Evolutionary conservation across 2,329 filamentous ascomycete genomes (phyloP).

Genomic region (Xylaria sp.): DNA sequence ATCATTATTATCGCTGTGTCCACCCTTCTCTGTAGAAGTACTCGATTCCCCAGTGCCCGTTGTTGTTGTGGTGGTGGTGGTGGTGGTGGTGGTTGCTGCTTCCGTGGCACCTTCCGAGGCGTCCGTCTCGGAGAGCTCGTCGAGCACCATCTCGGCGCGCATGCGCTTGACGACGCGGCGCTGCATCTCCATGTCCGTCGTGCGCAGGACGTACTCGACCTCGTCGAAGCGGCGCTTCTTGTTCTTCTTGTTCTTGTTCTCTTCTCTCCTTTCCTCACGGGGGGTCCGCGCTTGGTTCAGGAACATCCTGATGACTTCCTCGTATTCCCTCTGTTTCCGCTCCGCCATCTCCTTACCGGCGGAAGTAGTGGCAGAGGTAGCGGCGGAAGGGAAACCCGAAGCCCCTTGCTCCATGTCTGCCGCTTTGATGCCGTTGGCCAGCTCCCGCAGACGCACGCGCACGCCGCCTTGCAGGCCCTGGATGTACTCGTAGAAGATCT

Average conservation of each 20-base stretch:
- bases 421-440: slow-evolving; percentile 70
- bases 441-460: slow-evolving; percentile 74
- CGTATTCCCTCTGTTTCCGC: slow-evolving; percentile 66
- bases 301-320: slow-evolving; percentile 65
- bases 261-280: slow-evolving; percentile 51
- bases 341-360: slow-evolving; percentile 55
- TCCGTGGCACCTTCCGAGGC: slow-evolving; percentile 51
- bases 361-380: slow-evolving; percentile 29
- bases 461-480: slow-evolving; percentile 80
- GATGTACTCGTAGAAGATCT: slow-evolving; percentile 80
- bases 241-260: too few relatives aligned
- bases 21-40: slow-evolving; percentile 42
- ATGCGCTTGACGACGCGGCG: slow-evolving; percentile 70
- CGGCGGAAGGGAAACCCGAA: slow-evolving; percentile 55
- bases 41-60: slow-evolving; percentile 19
- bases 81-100: slow-evolving; percentile 35
- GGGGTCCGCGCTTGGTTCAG: slow-evolving; percentile 49
- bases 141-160: slow-evolving; percentile 68
- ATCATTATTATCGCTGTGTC: slow-evolving; percentile 46
- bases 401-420: slow-evolving; percentile 64
- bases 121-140: slow-evolving; percentile 64
- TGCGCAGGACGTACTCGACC: slow-evolving; percentile 61
- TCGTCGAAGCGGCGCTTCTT: slow-evolving; percentile 59
- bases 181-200: slow-evolving; percentile 63
- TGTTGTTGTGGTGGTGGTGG: slow-evolving; percentile 38